Evolutionary conservation across 2,329 filamentous ascomycete species (phyloP).

Genomic region (Lojkania enalia): DNA sequence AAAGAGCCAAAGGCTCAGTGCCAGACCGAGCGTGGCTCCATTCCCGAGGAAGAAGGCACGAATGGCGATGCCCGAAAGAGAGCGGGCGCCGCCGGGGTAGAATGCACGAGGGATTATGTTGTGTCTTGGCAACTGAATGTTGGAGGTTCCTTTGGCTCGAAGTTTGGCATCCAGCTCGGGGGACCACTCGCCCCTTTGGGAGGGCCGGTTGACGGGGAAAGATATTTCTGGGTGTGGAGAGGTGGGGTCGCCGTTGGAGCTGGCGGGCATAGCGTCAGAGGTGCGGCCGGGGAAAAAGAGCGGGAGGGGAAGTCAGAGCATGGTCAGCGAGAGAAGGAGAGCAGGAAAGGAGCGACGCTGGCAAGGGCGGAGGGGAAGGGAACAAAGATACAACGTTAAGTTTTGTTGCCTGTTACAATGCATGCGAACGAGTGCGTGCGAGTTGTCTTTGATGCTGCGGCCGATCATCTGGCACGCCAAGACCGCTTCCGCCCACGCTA

Average conservation of each 20-base stretch:
- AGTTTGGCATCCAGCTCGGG: conserved; percentile 31
- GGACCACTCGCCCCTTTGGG: conserved; percentile 27
- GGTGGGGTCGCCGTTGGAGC: conserved; percentile 26
- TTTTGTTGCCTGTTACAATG: too few relatives aligned
- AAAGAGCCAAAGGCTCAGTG: conserved; percentile 32
- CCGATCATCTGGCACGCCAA: neutral
- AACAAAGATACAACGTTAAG: too few relatives aligned
- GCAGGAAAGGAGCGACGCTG: neutral
- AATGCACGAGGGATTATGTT: conserved; percentile 37
- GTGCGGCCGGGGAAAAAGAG: neutral
- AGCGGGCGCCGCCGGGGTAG: conserved; percentile 48
- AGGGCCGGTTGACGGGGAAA: conserved; percentile 31
- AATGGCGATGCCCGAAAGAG: conserved; percentile 51
- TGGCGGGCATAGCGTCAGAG: conserved; percentile 21
- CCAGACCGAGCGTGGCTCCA: conserved; percentile 38
- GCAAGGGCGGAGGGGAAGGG: too few relatives aligned
- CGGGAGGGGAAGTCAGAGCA: neutral
- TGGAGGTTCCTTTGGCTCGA: conserved; percentile 28
- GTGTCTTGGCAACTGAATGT: conserved; percentile 17
- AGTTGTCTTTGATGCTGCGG: neutral
- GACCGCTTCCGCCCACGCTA: neutral
- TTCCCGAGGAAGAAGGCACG: conserved; percentile 52
- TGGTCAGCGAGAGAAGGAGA: neutral
- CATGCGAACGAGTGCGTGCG: too few relatives aligned
- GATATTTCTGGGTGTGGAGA: conserved; percentile 35